Evolutionary conservation across 306 rosid genomes (phyloP).

Genomic region (Fagus crenata): DNA sequence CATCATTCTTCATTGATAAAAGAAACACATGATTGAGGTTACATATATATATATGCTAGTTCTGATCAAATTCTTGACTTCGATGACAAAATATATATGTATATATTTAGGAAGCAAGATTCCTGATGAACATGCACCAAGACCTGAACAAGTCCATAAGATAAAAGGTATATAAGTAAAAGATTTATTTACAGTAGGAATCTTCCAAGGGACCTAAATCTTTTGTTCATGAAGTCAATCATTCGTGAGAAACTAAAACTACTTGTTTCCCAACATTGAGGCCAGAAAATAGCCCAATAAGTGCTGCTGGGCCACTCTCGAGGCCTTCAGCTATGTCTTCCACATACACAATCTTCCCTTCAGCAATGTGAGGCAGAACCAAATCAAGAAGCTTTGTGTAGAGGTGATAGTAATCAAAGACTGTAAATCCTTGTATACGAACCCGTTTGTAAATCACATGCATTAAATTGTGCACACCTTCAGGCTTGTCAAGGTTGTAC

Average conservation of each 20-base stretch:
- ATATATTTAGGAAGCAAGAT: too few species aligned
- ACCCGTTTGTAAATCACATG: background rate
- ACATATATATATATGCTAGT: too few species aligned
- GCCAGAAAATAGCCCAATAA: constrained; percentile 37
- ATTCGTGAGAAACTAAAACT: constrained; percentile 19
- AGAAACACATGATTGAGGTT: too few species aligned
- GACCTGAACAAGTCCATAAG: too few species aligned
- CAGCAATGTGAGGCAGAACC: constrained; percentile 23
- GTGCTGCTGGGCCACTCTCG: constrained; percentile 33
- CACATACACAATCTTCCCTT: constrained; percentile 31
- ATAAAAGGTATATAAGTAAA: too few species aligned
- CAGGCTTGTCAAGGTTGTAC: constrained; percentile 36
- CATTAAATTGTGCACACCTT: constrained; percentile 35
- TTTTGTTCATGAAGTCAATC: background rate
- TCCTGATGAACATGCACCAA: too few species aligned
- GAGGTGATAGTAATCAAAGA: constrained; percentile 14
- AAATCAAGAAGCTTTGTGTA: constrained; percentile 23
- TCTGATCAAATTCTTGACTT: too few species aligned
- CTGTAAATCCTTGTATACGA: constrained; percentile 28
- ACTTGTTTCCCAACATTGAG: constrained; percentile 42
- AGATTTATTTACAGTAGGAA: background rate
- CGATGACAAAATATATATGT: too few species aligned
- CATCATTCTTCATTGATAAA: too few species aligned
- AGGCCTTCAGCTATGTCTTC: constrained; percentile 43
- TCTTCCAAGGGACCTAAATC: background rate